phyloP scores from a whole-genome alignment of 2,329 filamentous ascomycete species.

The Ceratocystis destructans region DNA sequence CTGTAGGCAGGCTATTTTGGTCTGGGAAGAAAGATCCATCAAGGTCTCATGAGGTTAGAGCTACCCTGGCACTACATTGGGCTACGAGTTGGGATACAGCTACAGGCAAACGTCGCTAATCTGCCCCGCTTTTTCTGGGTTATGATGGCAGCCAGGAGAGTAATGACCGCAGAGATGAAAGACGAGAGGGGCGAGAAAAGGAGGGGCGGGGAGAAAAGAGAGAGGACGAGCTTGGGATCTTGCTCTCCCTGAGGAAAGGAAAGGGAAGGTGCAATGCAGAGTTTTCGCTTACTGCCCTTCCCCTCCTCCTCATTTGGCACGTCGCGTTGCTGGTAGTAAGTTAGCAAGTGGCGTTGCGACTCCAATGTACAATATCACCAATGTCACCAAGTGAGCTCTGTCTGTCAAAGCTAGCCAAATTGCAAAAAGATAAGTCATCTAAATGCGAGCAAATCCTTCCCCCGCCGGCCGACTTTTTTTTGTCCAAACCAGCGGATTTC shows the following conservation, averaged over 20 bases:
- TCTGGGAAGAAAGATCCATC: background rate
- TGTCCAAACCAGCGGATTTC: background rate
- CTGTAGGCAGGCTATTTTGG: background rate
- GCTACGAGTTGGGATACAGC: background rate
- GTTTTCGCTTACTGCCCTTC: no score
- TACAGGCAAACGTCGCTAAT: no score
- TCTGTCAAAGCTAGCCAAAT: background rate
- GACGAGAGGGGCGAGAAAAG: background rate
- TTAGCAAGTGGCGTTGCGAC: no score
- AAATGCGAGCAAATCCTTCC: background rate
- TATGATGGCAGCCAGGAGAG: no score
- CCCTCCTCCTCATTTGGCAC: no score
- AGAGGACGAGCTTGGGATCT: background rate
- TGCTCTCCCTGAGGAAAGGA: background rate
- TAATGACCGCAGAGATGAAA: no score
- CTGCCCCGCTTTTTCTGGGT: no score
- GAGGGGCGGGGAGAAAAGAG: background rate
- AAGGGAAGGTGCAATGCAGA: no score
- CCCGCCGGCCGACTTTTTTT: background rate
- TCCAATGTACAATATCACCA: no score
- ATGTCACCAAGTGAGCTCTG: no score
- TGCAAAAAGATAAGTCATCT: background rate
- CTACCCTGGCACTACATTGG: background rate
- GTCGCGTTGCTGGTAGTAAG: no score
- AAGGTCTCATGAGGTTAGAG: background rate